Percentiles rank a stretch among this genome's conserved stretches.
These are phyloP conservation scores for Boletus insuetus DNA, from an alignment of 768 basidiomycete genomes.

Conservation along the genomic window DNA sequence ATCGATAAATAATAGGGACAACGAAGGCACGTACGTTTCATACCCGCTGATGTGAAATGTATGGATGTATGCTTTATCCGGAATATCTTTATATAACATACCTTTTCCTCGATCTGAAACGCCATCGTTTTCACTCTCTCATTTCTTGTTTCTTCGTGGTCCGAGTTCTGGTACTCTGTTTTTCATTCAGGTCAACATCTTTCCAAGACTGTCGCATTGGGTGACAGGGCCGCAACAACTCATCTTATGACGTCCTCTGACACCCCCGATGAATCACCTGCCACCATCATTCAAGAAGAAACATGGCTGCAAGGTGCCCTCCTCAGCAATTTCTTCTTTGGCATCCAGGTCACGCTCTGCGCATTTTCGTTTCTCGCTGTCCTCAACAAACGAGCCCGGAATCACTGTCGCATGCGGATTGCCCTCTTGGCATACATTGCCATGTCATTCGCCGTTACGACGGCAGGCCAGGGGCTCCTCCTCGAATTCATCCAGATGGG, in stretches of 20 bases:
- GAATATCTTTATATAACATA: too few species aligned
- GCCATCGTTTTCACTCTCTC: background rate
- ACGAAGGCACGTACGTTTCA: too few species aligned
- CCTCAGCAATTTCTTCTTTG: slow-evolving; percentile 13
- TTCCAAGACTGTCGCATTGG: too few species aligned
- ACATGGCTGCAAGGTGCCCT: slow-evolving; percentile 11
- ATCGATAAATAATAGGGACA: too few species aligned
- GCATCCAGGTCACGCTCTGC: slow-evolving; percentile 5
- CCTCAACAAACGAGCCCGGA: background rate
- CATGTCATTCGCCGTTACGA: slow-evolving; percentile 14
- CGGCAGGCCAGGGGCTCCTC: slow-evolving; percentile 1
- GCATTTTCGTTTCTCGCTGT: slow-evolving; percentile 1
- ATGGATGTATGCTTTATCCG: too few species aligned
- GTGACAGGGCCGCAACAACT: background rate
- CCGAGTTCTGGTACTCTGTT: background rate
- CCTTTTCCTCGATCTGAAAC: too few species aligned
- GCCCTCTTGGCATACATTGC: background rate
- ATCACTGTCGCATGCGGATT: background rate
- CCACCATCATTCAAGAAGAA: slow-evolving; percentile 7
- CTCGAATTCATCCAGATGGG: slow-evolving; percentile 21
- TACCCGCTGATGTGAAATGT: too few species aligned
- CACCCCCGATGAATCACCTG: background rate
- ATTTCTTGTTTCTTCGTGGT: too few species aligned
- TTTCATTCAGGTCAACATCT: background rate
- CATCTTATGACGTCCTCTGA: background rate